phyloP scores from a whole-genome alignment of 2,329 filamentous ascomycete genomes.

The Sporothrix pseudoabietina region DNA sequence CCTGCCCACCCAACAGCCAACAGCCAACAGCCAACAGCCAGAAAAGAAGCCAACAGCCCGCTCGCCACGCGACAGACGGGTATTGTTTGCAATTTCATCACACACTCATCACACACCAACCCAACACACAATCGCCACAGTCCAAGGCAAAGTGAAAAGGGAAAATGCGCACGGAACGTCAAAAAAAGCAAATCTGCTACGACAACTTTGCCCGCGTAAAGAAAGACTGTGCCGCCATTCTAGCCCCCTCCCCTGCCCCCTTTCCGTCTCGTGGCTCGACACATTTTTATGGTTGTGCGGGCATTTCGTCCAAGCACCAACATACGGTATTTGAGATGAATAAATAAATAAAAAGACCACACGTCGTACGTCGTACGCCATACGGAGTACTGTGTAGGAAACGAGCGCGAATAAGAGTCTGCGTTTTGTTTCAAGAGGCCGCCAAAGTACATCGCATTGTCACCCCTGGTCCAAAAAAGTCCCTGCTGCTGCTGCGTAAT shows the following conservation, averaged over 20 bases:
- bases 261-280: not conserved
- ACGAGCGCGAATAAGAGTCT: not conserved
- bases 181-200: not conserved
- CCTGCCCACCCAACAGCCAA: not conserved
- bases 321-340: not conserved
- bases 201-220: not conserved
- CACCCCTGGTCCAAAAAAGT: not conserved
- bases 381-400: not conserved
- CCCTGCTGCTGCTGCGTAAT: not conserved
- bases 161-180: conserved; percentile 6
- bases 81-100: conserved; percentile 6
- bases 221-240: not conserved
- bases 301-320: not conserved
- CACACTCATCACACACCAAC: not conserved
- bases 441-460: not conserved
- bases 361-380: not conserved
- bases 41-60: not conserved
- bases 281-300: conserved; percentile 18
- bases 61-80: conserved; percentile 15
- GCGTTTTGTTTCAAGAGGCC: conserved; percentile 9
- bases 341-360: not conserved
- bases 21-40: not conserved
- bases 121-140: not conserved
- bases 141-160: not conserved
- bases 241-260: not conserved